Conservation (phyloP, 441 rosid species). For the Flueggea neowawraea region DNA sequence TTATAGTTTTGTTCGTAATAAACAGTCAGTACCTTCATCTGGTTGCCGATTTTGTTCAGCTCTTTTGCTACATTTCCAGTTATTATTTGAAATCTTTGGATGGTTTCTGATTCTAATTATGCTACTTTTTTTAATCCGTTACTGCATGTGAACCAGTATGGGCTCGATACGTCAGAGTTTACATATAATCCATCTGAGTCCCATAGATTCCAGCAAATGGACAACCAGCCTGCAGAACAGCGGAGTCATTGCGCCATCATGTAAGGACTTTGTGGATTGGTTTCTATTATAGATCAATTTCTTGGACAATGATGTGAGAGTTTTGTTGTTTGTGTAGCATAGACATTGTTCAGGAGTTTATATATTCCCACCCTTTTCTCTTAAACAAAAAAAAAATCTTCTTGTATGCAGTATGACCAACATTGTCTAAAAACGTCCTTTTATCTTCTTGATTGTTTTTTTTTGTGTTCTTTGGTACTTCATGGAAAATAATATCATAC, state of each 20-base stretch:
- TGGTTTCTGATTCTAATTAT: conserved; percentile 8
- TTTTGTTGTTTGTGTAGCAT: conserved; percentile 28
- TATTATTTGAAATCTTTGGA: neutral
- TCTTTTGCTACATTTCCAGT: too few species aligned
- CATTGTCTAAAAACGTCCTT: too few species aligned
- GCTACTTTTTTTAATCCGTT: neutral
- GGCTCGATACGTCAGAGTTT: conserved; percentile 93
- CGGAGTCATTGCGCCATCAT: conserved; percentile 86
- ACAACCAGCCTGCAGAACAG: conserved; percentile 74
- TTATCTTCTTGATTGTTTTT: too few species aligned
- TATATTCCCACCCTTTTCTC: conserved; percentile 1
- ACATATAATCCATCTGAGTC: conserved; percentile 94
- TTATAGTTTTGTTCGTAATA: too few species aligned
- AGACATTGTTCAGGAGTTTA: conserved; percentile 25
- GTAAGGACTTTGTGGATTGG: conserved; percentile 32
- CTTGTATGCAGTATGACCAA: too few species aligned
- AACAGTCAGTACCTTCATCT: too few species aligned
- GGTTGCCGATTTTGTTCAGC: too few species aligned
- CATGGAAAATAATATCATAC: too few species aligned
- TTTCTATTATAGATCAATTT: conserved; percentile 6
- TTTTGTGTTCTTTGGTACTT: too few species aligned
- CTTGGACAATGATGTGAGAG: conserved; percentile 13
- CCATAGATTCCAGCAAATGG: conserved; percentile 66
- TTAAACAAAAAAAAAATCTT: neutral
- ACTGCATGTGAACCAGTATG: conserved; percentile 55